Evolutionary conservation across 257 asterid genomes (phyloP).

Genomic region (Solanum chmielewskii): DNA sequence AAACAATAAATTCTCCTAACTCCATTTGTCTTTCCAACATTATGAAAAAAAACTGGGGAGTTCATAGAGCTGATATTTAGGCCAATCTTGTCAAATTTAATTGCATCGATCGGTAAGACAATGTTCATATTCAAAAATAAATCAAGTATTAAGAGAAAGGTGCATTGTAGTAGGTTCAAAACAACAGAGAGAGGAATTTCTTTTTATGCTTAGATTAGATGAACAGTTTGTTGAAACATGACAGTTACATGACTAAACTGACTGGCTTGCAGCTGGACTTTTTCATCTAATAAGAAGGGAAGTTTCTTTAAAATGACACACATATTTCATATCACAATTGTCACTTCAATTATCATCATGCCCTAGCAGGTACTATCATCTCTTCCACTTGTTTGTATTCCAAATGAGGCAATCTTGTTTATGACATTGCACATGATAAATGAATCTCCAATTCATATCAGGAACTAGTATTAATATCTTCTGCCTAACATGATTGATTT

Average conservation of each 20-base stretch:
- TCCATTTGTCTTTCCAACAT: background rate
- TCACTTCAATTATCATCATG: background rate
- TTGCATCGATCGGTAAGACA: background rate
- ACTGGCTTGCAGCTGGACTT: slow-evolving; percentile 25
- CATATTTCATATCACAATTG: background rate
- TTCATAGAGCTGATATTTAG: background rate
- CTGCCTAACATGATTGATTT: background rate
- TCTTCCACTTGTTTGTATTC: background rate
- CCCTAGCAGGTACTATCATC: background rate
- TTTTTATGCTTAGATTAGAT: background rate
- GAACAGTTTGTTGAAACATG: slow-evolving; percentile 50
- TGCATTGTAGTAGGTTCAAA: background rate
- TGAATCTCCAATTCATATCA: background rate
- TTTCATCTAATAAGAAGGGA: slow-evolving; percentile 16
- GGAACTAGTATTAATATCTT: background rate
- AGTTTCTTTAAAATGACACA: background rate
- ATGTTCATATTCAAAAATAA: background rate
- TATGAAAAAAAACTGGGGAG: background rate
- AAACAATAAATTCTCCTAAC: background rate
- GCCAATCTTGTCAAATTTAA: slow-evolving; percentile 3
- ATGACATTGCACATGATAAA: slow-evolving; percentile 11
- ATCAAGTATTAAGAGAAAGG: background rate
- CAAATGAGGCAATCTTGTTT: background rate
- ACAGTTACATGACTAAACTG: slow-evolving; percentile 47
- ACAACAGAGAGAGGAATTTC: slow-evolving; percentile 3